A percentile compares a stretch with the other conserved stretches of the same genome.
phyloP scores from a whole-genome alignment of 371 early-diverging fungal genomes.

The Globomyces sp. region DNA sequence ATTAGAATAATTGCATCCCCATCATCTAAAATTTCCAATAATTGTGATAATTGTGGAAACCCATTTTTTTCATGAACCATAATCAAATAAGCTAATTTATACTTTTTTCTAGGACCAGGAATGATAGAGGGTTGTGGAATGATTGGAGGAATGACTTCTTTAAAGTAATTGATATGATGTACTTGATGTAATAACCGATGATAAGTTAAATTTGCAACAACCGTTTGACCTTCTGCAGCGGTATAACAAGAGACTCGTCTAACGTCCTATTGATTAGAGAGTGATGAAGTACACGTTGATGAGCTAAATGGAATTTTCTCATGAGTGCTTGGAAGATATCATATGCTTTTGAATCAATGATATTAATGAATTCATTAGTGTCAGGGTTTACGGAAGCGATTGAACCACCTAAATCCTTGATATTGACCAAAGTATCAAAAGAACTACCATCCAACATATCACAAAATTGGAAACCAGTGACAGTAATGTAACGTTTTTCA shows the following conservation, averaged over 20 bases:
- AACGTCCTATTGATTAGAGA: slow-evolving; percentile 3
- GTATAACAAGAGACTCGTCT: slow-evolving; percentile 25
- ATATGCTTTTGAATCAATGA: slow-evolving; percentile 18
- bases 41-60: slow-evolving; percentile 21
- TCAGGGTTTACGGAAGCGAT: slow-evolving; percentile 28
- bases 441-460: slow-evolving; percentile 31
- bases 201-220: slow-evolving; percentile 17
- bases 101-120: neutral
- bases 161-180: slow-evolving; percentile 22
- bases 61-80: slow-evolving; percentile 37
- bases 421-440: slow-evolving; percentile 28
- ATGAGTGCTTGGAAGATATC: slow-evolving; percentile 12
- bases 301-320: slow-evolving; percentile 7
- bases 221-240: slow-evolving; percentile 22
- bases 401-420: slow-evolving; percentile 26
- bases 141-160: slow-evolving; percentile 19
- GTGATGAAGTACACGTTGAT: neutral
- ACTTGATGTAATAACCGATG: slow-evolving; percentile 20
- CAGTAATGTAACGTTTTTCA: slow-evolving; percentile 10
- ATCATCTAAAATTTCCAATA: slow-evolving; percentile 26
- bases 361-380: slow-evolving; percentile 20
- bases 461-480: slow-evolving; percentile 26
- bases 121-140: neutral
- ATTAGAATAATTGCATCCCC: slow-evolving; percentile 29
- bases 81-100: slow-evolving; percentile 41